Conservation (phyloP, 495 filamentous ascomycete species). For the Neurospora tetraspora region DNA sequence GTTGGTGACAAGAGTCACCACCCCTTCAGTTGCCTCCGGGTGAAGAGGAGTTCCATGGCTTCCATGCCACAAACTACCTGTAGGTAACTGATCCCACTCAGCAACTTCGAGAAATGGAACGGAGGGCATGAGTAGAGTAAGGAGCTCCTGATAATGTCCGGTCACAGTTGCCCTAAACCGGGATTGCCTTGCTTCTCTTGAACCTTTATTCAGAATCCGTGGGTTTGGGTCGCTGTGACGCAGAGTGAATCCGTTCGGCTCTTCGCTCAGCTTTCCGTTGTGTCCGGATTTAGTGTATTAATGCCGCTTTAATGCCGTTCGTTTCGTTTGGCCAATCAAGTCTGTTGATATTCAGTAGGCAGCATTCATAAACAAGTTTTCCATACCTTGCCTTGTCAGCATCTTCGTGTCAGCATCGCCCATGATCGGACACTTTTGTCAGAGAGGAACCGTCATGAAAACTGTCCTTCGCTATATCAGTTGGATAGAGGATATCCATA, state of each 20-base stretch:
- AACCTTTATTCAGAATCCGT: neutral
- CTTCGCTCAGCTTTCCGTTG: neutral
- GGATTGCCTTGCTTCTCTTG: neutral
- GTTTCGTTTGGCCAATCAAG: neutral
- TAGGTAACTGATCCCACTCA: neutral
- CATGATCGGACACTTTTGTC: neutral
- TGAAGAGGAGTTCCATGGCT: neutral
- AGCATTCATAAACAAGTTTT: neutral
- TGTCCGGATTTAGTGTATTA: neutral
- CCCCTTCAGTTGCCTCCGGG: neutral
- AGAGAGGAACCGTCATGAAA: neutral
- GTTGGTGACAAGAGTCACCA: neutral
- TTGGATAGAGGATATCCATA: neutral
- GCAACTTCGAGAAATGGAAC: neutral
- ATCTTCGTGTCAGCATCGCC: neutral
- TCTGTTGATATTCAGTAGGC: neutral
- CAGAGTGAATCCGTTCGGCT: neutral
- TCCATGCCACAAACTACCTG: neutral
- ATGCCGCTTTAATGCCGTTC: neutral
- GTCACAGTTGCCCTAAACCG: neutral
- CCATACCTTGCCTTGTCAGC: neutral
- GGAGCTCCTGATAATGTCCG: neutral
- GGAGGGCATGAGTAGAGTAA: neutral
- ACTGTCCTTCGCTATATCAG: neutral
- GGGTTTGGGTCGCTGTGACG: neutral